Evolutionary conservation across 805 yeast genomes (phyloP).

Genomic region (Clavispora santaluciae): DNA sequence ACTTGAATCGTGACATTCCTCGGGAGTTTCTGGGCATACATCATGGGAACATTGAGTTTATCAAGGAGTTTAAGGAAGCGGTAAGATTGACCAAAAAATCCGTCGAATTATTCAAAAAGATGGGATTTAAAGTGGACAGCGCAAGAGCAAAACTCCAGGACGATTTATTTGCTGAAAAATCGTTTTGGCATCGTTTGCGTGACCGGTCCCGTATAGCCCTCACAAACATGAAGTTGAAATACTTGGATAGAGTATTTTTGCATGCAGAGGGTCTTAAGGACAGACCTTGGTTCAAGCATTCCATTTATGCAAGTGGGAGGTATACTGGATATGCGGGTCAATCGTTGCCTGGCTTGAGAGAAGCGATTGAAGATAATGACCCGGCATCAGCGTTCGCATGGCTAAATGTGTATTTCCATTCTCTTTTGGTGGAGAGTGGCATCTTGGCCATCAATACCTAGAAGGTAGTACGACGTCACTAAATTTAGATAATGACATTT

Average conservation of each 20-base stretch:
- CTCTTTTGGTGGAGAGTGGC: neutral
- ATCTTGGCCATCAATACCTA: neutral
- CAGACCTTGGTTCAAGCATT: slow-evolving; percentile 56
- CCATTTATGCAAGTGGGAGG: slow-evolving; percentile 55
- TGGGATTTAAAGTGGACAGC: slow-evolving; percentile 9
- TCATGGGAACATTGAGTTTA: neutral
- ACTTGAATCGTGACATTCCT: neutral
- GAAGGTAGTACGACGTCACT: too few species aligned
- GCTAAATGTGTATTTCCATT: slow-evolving; percentile 19
- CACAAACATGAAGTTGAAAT: slow-evolving; percentile 37
- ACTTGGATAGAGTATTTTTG: slow-evolving; percentile 44
- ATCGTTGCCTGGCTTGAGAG: slow-evolving; percentile 50
- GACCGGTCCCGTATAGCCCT: slow-evolving; percentile 14
- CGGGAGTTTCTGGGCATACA: neutral
- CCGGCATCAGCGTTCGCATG: slow-evolving; percentile 32
- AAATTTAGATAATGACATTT: too few species aligned
- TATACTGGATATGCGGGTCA: slow-evolving; percentile 61
- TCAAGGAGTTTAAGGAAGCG: slow-evolving; percentile 4
- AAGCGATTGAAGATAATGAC: slow-evolving; percentile 48
- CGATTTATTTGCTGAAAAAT: slow-evolving; percentile 16
- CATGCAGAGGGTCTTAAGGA: slow-evolving; percentile 44
- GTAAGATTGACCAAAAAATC: slow-evolving; percentile 4
- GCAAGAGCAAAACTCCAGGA: slow-evolving; percentile 12
- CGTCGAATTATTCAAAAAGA: slow-evolving; percentile 5
- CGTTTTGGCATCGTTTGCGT: slow-evolving; percentile 20